phyloP scores from a whole-genome alignment of 805 yeast species.

The Tetrapisispora taiwanensis region DNA sequence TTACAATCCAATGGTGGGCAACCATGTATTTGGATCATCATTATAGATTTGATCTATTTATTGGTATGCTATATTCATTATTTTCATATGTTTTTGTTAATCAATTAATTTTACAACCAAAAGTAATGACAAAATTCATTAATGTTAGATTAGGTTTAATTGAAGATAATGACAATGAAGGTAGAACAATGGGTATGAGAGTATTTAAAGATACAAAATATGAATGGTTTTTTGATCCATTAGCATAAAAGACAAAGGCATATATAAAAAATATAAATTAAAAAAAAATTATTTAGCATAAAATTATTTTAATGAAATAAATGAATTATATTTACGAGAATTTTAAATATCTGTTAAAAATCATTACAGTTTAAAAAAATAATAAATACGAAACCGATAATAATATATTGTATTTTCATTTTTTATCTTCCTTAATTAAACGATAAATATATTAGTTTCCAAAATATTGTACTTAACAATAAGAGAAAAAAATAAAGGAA shows the following conservation, averaged over 20 bases:
- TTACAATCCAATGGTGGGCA: slow-evolving; percentile 62
- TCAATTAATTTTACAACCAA: slow-evolving; percentile 30
- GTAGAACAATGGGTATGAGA: slow-evolving; percentile 55
- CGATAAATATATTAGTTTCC: too few relatives aligned
- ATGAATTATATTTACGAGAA: too few relatives aligned
- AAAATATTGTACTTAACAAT: too few relatives aligned
- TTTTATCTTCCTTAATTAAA: too few relatives aligned
- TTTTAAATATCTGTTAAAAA: too few relatives aligned
- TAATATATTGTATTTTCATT: too few relatives aligned
- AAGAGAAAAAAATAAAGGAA: too few relatives aligned
- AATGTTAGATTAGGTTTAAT: slow-evolving; percentile 29
- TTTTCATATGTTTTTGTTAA: slow-evolving; percentile 34
- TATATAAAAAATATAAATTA: background rate
- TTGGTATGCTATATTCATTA: slow-evolving; percentile 46
- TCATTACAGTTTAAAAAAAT: too few relatives aligned
- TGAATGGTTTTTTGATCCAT: slow-evolving; percentile 48
- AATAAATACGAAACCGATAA: too few relatives aligned
- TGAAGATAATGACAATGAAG: slow-evolving; percentile 32
- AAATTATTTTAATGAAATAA: background rate
- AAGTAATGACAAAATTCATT: slow-evolving; percentile 26
- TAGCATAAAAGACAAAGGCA: slow-evolving; percentile 29
- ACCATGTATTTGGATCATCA: slow-evolving; percentile 67
- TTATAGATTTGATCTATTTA: slow-evolving; percentile 52
- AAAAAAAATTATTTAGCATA: background rate
- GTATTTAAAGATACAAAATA: slow-evolving; percentile 41